Percentiles rank a stretch among this genome's conserved stretches.
Conservation (phyloP, 352 stramenopile genomes). For the Aphanomyces stellatus region DNA sequence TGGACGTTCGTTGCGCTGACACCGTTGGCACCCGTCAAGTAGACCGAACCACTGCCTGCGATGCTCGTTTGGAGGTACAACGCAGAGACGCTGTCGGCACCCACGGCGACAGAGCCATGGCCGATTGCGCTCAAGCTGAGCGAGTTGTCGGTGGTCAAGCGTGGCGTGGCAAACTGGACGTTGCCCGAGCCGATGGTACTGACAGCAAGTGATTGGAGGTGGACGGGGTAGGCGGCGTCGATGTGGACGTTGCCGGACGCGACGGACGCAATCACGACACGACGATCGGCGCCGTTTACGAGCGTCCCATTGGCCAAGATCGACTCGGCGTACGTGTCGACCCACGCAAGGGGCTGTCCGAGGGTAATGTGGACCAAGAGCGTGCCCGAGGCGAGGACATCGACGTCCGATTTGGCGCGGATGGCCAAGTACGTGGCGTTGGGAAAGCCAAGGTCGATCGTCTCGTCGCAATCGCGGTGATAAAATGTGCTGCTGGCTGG, state of each 20-base stretch:
- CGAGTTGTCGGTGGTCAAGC: neutral
- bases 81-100: neutral
- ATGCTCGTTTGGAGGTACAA: neutral
- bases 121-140: neutral
- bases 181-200: neutral
- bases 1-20: neutral
- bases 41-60: conserved; percentile 4
- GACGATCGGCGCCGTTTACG: neutral
- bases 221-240: neutral
- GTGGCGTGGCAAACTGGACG: neutral
- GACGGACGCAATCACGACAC: neutral
- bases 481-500: neutral
- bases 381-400: neutral
- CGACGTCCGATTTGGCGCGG: neutral
- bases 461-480: neutral
- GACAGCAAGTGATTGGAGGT: neutral
- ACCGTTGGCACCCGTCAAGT: neutral
- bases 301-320: neutral
- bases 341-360: neutral
- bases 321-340: neutral
- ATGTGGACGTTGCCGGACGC: neutral
- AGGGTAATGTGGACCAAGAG: neutral
- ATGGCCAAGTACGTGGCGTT: conserved; percentile 19
- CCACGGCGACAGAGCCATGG: neutral
- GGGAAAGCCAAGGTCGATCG: neutral